Base-by-base conservation (phyloP, 2,329 filamentous ascomycete genomes). In the Monosporascus cannonballus region DNA sequence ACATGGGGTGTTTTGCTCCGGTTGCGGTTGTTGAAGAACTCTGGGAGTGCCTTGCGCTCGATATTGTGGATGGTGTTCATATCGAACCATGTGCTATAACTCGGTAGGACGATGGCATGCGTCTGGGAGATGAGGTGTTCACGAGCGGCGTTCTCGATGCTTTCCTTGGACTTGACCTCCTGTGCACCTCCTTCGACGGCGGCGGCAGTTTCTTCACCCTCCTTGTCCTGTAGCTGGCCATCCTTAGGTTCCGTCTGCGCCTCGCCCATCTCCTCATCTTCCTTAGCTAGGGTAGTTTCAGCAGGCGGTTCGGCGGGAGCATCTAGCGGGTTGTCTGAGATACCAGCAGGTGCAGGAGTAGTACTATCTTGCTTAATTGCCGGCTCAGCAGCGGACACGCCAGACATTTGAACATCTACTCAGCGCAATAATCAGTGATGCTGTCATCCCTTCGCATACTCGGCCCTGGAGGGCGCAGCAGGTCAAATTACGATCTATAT, bases 21-120 rank as follows among this genome's bases (percentile, higher is more conserved):
- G 73, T 99, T 99, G 55, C 94, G 85, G 70, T 85, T 93, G 76
- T 99, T 99, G 82, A 99, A 99, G 74, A 97, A 99, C 70, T 99
- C 94, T 20, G 93, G 91, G 60, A 99, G 80, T 7, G 91, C 91
- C 72, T 96, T 99, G 67, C 87, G 89, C 76, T 99, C 94, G 63
- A 96, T 88, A 55, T 84, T 83, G 71, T 96, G 89, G 66, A 99
- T 87, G 48, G 83, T 80, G 69, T 92, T 89, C 93, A 99, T 96
- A 72, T 99, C 94, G 70, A 99, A 99, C 94, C 94, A 99, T 15
- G 89, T 94, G 67, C 91, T 95, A 73, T 99, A 99, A 69, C 93
- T 97, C 22, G 94, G 94, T 22, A 99, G 83, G 57, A 99, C 92
- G 66, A 97, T 97, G 56, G 92, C 87, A 67, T 96, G 93, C 42